Conservation (phyloP, 306 rosid genomes). For the Cicer chorassanicum region DNA sequence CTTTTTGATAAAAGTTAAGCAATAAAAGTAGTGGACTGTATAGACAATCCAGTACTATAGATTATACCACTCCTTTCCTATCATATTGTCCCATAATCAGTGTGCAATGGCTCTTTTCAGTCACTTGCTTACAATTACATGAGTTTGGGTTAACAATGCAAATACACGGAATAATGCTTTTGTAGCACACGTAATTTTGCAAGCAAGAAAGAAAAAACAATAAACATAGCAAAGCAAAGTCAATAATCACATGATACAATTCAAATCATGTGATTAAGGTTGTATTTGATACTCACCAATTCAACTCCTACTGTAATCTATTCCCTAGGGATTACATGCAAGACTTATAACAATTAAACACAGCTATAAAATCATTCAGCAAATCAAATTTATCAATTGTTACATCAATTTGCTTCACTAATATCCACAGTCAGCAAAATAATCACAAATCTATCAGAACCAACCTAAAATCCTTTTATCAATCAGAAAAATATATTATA, state of each 20-base stretch:
- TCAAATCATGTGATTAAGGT: background rate
- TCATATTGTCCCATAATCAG: background rate
- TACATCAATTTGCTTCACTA: conserved; percentile 5
- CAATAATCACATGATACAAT: background rate
- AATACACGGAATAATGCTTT: background rate
- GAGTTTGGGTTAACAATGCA: background rate
- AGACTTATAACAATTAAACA: background rate
- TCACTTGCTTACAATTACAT: background rate
- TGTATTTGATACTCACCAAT: background rate
- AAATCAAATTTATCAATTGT: background rate
- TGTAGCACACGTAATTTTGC: background rate
- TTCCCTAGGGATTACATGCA: background rate
- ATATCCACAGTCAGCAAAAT: background rate
- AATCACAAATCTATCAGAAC: background rate
- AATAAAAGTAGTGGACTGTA: background rate
- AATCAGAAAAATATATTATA: conserved; percentile 5
- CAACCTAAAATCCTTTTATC: background rate
- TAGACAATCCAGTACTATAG: background rate
- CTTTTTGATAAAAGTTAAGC: background rate
- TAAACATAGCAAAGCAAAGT: conserved; percentile 4
- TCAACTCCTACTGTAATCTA: conserved; percentile 12
- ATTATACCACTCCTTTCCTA: background rate
- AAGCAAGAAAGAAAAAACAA: background rate
- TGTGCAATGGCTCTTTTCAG: background rate
- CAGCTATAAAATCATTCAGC: background rate